phyloP scores from a whole-genome alignment of 2,329 filamentous ascomycete genomes.

The Aspergillus fructus region DNA sequence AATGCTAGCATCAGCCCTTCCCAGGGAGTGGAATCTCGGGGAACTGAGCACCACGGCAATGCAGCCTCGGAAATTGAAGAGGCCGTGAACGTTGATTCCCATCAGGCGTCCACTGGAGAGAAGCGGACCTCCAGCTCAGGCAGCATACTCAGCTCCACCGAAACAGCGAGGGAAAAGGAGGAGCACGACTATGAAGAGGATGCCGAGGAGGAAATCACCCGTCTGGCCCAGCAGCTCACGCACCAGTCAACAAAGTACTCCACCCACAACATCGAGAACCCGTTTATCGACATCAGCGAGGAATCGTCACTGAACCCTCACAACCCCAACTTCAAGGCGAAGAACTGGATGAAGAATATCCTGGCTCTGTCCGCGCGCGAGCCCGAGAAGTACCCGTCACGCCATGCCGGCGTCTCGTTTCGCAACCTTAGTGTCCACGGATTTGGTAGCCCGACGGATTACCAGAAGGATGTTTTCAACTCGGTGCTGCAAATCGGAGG shows the following conservation, averaged over 20 bases:
- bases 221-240: constrained; percentile 36
- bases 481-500: constrained; percentile 35
- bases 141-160: constrained; percentile 28
- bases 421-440: constrained; percentile 68
- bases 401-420: constrained; percentile 65
- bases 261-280: constrained; percentile 29
- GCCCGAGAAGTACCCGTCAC: constrained; percentile 52
- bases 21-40: constrained; percentile 14
- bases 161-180: constrained; percentile 26
- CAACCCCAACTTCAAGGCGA: constrained; percentile 45
- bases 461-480: constrained; percentile 53
- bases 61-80: background rate
- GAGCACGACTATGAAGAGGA: constrained; percentile 24
- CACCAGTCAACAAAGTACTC: constrained; percentile 36
- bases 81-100: background rate
- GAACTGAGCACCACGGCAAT: constrained; percentile 10
- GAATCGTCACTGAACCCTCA: constrained; percentile 46
- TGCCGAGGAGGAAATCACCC: constrained; percentile 31
- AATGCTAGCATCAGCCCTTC: constrained; percentile 29
- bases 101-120: background rate
- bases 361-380: constrained; percentile 49
- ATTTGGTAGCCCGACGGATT: constrained; percentile 67
- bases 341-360: constrained; percentile 49
- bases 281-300: constrained; percentile 34
- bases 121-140: constrained; percentile 10